phyloP scores from a whole-genome alignment of 768 basidiomycete species.

The Termitomyces bulborhizus region DNA sequence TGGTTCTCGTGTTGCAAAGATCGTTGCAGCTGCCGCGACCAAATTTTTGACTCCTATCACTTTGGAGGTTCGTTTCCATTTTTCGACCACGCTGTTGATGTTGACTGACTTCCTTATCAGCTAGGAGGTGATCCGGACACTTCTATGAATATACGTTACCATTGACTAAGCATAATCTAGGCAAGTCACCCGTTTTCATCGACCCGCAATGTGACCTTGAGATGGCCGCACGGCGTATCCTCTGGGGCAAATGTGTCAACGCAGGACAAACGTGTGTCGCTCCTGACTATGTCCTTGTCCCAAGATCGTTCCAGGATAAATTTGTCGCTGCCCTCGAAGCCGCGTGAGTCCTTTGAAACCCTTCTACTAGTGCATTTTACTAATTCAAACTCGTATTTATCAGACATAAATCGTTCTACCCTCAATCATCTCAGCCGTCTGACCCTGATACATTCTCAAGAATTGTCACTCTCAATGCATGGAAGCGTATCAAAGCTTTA shows the following conservation, averaged over 20 bases:
- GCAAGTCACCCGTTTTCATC: constrained; percentile 72
- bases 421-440: constrained; percentile 39
- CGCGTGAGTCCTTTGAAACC: constrained; percentile 21
- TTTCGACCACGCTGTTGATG: neutral
- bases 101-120: constrained; percentile 21
- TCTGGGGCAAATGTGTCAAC: constrained; percentile 81
- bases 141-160: neutral
- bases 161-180: constrained; percentile 14
- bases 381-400: neutral
- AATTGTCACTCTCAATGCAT: constrained; percentile 48
- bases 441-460: constrained; percentile 40
- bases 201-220: constrained; percentile 65
- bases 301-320: constrained; percentile 35
- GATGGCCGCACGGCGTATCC: constrained; percentile 58
- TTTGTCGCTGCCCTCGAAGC: constrained; percentile 39
- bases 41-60: constrained; percentile 67
- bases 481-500: constrained; percentile 52
- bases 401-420: constrained; percentile 54
- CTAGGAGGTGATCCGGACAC: constrained; percentile 32
- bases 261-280: constrained; percentile 74
- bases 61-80: constrained; percentile 27
- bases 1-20: constrained; percentile 50
- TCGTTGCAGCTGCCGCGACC: constrained; percentile 71
- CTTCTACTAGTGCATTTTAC: neutral
- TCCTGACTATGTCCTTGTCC: constrained; percentile 50